A percentile compares a stretch with the other conserved stretches of the same genome.
These are phyloP conservation scores for Chlamydomonas applanata DNA, from an alignment of 139 green algal species.

Conservation along the genomic window DNA sequence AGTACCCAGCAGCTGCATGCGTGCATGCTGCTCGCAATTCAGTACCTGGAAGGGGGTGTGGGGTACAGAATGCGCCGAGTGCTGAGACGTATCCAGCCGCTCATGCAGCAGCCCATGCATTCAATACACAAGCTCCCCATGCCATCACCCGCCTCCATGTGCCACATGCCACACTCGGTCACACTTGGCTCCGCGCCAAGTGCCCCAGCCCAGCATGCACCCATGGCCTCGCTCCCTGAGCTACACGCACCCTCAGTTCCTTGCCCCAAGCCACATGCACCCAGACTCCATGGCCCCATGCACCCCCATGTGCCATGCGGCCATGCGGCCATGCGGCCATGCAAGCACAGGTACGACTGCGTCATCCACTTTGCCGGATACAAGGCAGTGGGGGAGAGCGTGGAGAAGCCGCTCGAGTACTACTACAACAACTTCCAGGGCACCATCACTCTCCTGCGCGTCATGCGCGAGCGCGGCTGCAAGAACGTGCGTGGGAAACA, in stretches of 20 bases:
- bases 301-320: too few species aligned
- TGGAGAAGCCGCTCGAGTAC: constrained; percentile 90
- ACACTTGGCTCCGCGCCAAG: too few species aligned
- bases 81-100: not conserved
- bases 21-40: not conserved
- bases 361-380: constrained; percentile 95
- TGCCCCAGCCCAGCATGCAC: too few species aligned
- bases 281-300: too few species aligned
- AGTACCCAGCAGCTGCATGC: not conserved
- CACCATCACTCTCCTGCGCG: constrained; percentile 81
- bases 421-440: constrained; percentile 97
- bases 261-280: too few species aligned
- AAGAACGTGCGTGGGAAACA: constrained; percentile 63
- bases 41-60: not conserved
- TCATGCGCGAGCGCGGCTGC: constrained; percentile 63
- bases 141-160: too few species aligned
- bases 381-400: constrained; percentile 92
- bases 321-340: too few species aligned
- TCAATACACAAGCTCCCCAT: not conserved
- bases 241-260: too few species aligned
- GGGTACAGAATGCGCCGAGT: not conserved
- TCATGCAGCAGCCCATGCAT: not conserved
- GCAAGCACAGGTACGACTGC: constrained; percentile 81
- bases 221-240: too few species aligned
- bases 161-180: too few species aligned